A percentile compares a stretch with the other conserved stretches of the same genome.
Evolutionary conservation across 495 filamentous ascomycete genomes (phyloP).

Genomic region (Penicillium angulare): DNA sequence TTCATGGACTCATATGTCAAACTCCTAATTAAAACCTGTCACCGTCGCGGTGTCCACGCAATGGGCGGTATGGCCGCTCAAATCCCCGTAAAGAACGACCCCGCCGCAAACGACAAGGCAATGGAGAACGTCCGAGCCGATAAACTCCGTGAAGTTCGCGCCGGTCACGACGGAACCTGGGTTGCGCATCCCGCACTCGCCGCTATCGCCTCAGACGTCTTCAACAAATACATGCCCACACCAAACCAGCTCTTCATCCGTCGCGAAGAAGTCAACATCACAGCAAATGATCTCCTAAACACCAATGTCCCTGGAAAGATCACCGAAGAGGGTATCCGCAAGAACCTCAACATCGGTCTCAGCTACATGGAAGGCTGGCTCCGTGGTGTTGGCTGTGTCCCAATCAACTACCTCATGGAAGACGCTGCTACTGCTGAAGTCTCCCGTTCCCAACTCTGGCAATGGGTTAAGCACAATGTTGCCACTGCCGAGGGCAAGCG

Average conservation of each 20-base stretch:
- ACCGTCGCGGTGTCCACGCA: slow-evolving; percentile 90
- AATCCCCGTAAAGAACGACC: slow-evolving; percentile 96
- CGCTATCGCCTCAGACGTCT: slow-evolving; percentile 83
- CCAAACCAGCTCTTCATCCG: slow-evolving; percentile 94
- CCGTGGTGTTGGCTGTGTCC: slow-evolving; percentile 90
- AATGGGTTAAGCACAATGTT: slow-evolving; percentile 88
- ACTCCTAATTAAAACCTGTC: slow-evolving; percentile 96
- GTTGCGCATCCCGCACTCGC: slow-evolving; percentile 96
- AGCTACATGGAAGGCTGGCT: slow-evolving; percentile 99
- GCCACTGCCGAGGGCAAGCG: slow-evolving; percentile 86
- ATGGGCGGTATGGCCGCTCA: slow-evolving; percentile 99
- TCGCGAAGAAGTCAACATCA: slow-evolving; percentile 84
- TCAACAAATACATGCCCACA: slow-evolving; percentile 99
- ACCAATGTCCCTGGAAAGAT: slow-evolving; percentile 95
- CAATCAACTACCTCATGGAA: slow-evolving; percentile 99
- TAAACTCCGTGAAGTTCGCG: slow-evolving; percentile 93
- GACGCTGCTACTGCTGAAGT: slow-evolving; percentile 98
- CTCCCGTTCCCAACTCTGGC: slow-evolving; percentile 88
- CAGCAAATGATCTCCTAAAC: slow-evolving; percentile 90
- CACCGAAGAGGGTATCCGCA: slow-evolving; percentile 94
- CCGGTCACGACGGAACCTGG: slow-evolving; percentile 96
- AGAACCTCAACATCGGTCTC: slow-evolving; percentile 96
- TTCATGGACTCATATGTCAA: slow-evolving; percentile 99
- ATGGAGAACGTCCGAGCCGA: slow-evolving; percentile 93
- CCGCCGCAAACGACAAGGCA: slow-evolving; percentile 83